Base-by-base conservation (phyloP, 495 filamentous ascomycete genomes). In the Xylaria nigripes region DNA sequence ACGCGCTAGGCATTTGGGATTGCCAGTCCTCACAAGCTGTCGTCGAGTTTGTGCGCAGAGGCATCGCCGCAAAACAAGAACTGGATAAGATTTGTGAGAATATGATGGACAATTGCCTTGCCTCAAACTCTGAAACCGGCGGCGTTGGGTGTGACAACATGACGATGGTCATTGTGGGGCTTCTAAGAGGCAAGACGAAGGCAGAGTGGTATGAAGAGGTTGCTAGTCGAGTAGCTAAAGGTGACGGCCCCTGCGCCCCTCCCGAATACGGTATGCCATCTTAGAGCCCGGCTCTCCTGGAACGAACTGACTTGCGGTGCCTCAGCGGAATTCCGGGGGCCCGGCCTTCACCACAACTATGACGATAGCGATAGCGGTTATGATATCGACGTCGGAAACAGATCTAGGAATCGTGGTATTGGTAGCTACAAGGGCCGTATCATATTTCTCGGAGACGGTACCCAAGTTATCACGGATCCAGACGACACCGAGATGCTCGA, bases 41-140 rank as follows among this genome's bases (percentile, higher is more conserved):
- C 16, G 80, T 97, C 51, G 93, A 98, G 65, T 98, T 97, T 65
- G 94, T 97, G 58, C 81, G 93, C 63, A 82, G 94, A 59, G 94
- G 93, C 34, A 95, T 98, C 67, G 89, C 89, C 19, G 91, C 90
- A 18, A 93, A 95, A 76, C 93, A 98, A 72, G 85, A 91, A 27
- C 80, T 98, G 18, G 81, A 87, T 45, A 84, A 85, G 63, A 96
- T 98, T 63, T 95, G 90, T 71, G 93, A 98, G 76, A 98, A 98
- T 75, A 94, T 98, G 90, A 98, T 98, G 93, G 91, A 97, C 75
- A 98, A 97, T 72, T 98, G 93, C 68, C 80, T 97, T 50, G 88
- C 93, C 25, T 90, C 90, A 48, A 96, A 93, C 77, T 93, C 90
- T 61, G 94, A 98, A 71, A 97, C 93, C 40, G 93, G 93, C 29